These are phyloP conservation scores for Seminavis robusta DNA, from an alignment of 108 stramenopile species.

Conservation along the genomic window DNA sequence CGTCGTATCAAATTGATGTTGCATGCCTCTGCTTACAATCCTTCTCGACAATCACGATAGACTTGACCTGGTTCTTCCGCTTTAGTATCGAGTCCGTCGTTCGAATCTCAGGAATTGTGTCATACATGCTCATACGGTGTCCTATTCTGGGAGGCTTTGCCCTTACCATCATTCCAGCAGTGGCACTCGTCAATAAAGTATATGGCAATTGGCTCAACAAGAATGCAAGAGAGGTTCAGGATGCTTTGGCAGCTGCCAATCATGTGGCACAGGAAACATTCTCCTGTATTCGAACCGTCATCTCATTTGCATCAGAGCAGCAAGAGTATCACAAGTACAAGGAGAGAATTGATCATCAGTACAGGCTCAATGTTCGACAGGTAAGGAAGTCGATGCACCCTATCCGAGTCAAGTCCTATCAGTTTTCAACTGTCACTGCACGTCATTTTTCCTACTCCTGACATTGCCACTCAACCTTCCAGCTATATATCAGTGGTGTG, in stretches of 20 bases:
- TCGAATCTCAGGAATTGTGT: slow-evolving; percentile 74
- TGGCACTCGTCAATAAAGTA: slow-evolving; percentile 75
- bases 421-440: neutral
- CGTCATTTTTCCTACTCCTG: neutral
- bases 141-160: slow-evolving; percentile 73
- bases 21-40: slow-evolving; percentile 3
- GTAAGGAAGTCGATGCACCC: neutral
- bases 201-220: slow-evolving; percentile 79
- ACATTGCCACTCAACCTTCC: slow-evolving; percentile 6
- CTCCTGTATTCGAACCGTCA: slow-evolving; percentile 77
- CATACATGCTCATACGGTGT: slow-evolving; percentile 78
- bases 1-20: slow-evolving; percentile 1
- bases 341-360: slow-evolving; percentile 64
- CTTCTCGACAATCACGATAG: slow-evolving; percentile 15
- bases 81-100: slow-evolving; percentile 83
- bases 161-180: slow-evolving; percentile 73
- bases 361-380: slow-evolving; percentile 73
- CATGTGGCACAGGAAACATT: slow-evolving; percentile 80
- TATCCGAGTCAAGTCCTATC: neutral
- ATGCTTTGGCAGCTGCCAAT: slow-evolving; percentile 81
- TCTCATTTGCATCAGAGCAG: slow-evolving; percentile 78
- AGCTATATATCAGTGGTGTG: slow-evolving; percentile 74
- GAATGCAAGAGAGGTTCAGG: slow-evolving; percentile 78
- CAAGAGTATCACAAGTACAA: slow-evolving; percentile 64
- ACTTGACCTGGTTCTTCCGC: slow-evolving; percentile 90